Percentiles rank a stretch among this genome's conserved stretches.
These are phyloP conservation scores for Quillaja saponaria DNA, from an alignment of 306 rosid genomes.

Conservation along the genomic window DNA sequence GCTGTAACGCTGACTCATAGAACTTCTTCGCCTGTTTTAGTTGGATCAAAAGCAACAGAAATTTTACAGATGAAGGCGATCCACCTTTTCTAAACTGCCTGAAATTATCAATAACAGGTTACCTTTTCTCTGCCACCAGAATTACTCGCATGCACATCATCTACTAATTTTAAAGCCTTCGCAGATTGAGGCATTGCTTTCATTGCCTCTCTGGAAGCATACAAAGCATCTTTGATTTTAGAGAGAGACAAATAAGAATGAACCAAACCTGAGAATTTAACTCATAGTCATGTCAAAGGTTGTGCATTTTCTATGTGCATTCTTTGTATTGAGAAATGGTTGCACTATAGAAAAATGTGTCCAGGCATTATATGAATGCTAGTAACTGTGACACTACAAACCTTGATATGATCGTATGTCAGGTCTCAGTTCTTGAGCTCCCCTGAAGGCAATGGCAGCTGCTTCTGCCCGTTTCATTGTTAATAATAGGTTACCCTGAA, in stretches of 20 bases:
- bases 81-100: conserved; percentile 26
- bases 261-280: conserved; percentile 76
- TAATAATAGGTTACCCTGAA: conserved; percentile 81
- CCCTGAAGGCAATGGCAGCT: conserved; percentile 88
- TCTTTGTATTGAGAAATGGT: conserved; percentile 22
- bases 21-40: conserved; percentile 82
- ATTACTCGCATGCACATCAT: conserved; percentile 95
- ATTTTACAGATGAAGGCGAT: conserved; percentile 16
- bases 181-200: conserved; percentile 99
- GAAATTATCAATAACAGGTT: conserved; percentile 19
- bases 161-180: conserved; percentile 93
- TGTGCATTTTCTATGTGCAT: conserved; percentile 16
- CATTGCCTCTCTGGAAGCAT: conserved; percentile 99
- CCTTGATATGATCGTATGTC: conserved; percentile 99
- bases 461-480: conserved; percentile 80
- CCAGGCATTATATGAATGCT: conserved; percentile 28
- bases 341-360: conserved; percentile 19
- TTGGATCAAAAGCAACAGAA: conserved; percentile 28
- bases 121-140: conserved; percentile 97
- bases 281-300: conserved; percentile 28
- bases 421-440: conserved; percentile 96
- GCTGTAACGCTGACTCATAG: conserved; percentile 98
- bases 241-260: conserved; percentile 84
- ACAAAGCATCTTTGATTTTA: conserved; percentile 89
- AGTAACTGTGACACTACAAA: conserved; percentile 36